These are phyloP conservation scores for Yamadazyma aaseri DNA, from an alignment of 1,139 yeast species.

Conservation along the genomic window DNA sequence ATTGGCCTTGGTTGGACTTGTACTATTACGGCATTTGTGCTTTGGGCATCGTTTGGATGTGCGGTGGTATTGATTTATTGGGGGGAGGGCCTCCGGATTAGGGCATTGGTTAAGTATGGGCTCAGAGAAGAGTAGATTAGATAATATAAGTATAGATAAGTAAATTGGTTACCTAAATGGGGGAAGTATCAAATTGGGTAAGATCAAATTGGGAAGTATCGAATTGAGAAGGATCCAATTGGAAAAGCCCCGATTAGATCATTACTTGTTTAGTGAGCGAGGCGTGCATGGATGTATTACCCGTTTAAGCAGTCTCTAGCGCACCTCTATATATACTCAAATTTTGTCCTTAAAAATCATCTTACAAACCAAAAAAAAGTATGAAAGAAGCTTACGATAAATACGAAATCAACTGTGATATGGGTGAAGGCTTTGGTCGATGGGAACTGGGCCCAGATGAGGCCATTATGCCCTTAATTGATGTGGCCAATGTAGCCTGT, in stretches of 20 bases:
- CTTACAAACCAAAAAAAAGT: no score
- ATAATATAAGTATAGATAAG: no score
- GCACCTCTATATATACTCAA: background rate
- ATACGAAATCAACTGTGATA: slow-evolving; percentile 27
- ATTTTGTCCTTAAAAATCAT: no score
- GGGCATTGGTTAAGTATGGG: slow-evolving; percentile 12
- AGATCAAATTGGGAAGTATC: no score
- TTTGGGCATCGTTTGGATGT: slow-evolving; percentile 26
- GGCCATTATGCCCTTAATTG: slow-evolving; percentile 32
- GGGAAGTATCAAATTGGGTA: no score
- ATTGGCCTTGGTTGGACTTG: slow-evolving; percentile 57
- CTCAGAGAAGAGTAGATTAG: slow-evolving; percentile 7
- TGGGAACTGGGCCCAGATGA: slow-evolving; percentile 35
- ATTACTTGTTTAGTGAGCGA: no score
- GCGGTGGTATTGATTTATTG: slow-evolving; percentile 20
- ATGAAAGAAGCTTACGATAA: slow-evolving; percentile 7
- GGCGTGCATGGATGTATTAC: no score
- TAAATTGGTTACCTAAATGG: no score
- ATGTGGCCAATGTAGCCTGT: slow-evolving; percentile 34
- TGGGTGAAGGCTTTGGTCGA: slow-evolving; percentile 35
- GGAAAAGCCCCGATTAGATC: no score
- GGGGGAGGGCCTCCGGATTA: slow-evolving; percentile 23
- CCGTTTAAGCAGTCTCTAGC: no score
- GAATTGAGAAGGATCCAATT: no score
- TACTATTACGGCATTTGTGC: slow-evolving; percentile 36